Evolutionary conservation across 2,329 filamentous ascomycete genomes (phyloP), one percentile per base, ranked within the genome.

Genomic region (Fusarium anthophilum): DNA sequence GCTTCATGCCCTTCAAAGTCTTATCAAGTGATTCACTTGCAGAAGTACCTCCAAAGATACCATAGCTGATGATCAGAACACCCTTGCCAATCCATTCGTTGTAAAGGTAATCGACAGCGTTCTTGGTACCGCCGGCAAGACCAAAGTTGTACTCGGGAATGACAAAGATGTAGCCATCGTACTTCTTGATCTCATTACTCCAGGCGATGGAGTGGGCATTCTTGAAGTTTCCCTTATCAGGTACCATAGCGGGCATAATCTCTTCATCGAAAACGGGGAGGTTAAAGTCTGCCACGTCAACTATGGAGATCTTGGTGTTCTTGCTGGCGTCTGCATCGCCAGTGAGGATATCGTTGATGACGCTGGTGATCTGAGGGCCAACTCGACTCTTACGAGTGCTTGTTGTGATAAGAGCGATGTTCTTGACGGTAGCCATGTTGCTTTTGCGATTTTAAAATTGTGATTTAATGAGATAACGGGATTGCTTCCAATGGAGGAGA

Each of bases 31-130:
- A 26, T 4, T 56, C 55, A 9, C 39, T 70, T 2, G 73, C 62
- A 6, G 47, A 3, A 0, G 13, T 59, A 2, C 72, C 72, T n/a
- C 69, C 73, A 6, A 41, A 15, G 8, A 76, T 74, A 4, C 73
- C 73, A 9, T 76, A 75, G 11, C 70, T 75, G 14, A 75, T 41
- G 5, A 75, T 53, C 10, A 63, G 20, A 8, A 60, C 73, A 5
- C 70, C 53, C 32, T 76, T 75, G 4, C 70, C 73, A 5, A 48
- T 43, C 70, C 88, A 91, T 76, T 91, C 89, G 74, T 90, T 81
- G 73, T 84, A 86, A 2, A 92, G 83, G 75, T 89, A 91, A 77
- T 91, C 90, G 63, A 92, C 84, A 11, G 90, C 89, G 76, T 91
- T 92, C 82, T 91, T 91, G 55, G 88, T 80, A 12, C 82, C 84